Base-by-base conservation (phyloP, 2,329 filamentous ascomycete species). In the Pseudopyrenochaeta lycopersici region DNA sequence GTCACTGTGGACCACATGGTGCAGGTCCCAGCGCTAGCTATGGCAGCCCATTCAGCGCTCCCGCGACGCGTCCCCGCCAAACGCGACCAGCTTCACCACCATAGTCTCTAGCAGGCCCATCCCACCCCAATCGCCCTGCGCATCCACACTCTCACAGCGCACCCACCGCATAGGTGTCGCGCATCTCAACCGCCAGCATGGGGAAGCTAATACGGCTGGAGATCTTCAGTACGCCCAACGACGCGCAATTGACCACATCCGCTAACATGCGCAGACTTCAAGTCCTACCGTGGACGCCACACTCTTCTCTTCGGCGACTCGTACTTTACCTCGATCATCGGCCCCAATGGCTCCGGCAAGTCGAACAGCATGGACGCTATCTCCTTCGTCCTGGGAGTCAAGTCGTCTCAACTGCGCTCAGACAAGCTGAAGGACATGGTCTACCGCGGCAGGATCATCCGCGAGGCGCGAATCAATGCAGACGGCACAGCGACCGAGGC, bases 331-430 rank as follows among this genome's bases (percentile, higher is more conserved):
- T 99, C 95, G 36, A 97, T 99, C 72, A 98, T 99, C 72, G 95
- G 96, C 5, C 95, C 95, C 75, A 99, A 99, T 93, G 95, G 95
- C 82, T 98, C 95, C 31, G 95, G 95, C 62, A 99, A 99, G 78
- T 99, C 95, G 17, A 99, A 99, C 70, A 96, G 91, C 55, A 99
- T 99, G 95, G 95, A 99, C 76, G 95, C 95, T 66, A 99, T 99
- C 67, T 99, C 95, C 63, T 99, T 99, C 78, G 95, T 99, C 54
- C 86, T 99, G 52, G 95, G 95, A 63, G 98, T 99, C 76, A 97
- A 98, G 76, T 99, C 95, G 2, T 96, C 94, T n/a, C 94, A 98
- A 76, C 83, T 99, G 49, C 92, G 95, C 69, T 99, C 96, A 3
- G 88, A 92, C 31, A 92, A 98, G 70, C 86, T 99, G 20, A 91